Evolutionary conservation across 148 eudicot species (phyloP).

Genomic region (Euryodendron excelsum): DNA sequence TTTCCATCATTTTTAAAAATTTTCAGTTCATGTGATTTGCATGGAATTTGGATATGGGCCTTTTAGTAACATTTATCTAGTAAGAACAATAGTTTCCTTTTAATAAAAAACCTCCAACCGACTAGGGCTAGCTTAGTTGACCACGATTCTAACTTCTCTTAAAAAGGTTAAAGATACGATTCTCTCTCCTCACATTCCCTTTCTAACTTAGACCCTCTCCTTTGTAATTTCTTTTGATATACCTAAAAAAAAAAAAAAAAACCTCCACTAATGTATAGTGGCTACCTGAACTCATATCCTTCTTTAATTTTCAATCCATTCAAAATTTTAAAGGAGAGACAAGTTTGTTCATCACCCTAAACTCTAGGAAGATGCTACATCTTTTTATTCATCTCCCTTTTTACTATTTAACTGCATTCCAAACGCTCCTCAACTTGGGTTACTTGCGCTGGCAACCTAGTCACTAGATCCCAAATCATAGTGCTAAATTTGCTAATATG

Average conservation of each 20-base stretch:
- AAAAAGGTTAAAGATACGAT: too few species aligned
- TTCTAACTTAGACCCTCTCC: too few species aligned
- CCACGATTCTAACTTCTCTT: too few species aligned
- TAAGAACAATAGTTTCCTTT: not conserved
- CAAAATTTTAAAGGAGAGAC: slow-evolving; percentile 5
- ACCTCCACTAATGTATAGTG: not conserved
- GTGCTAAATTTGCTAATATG: slow-evolving; percentile 30
- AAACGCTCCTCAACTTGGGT: not conserved
- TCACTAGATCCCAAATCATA: slow-evolving; percentile 13
- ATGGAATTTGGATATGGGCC: not conserved
- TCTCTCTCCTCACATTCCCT: too few species aligned
- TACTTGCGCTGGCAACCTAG: slow-evolving; percentile 13
- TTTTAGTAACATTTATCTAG: not conserved
- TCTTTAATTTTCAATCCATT: not conserved
- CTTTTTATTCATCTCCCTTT: slow-evolving; percentile 1
- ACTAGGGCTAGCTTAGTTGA: too few species aligned
- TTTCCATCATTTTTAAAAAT: too few species aligned
- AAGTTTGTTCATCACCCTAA: slow-evolving; percentile 8
- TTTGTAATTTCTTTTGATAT: too few species aligned
- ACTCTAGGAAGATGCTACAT: slow-evolving; percentile 16
- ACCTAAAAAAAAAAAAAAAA: not conserved
- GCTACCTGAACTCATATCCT: not conserved
- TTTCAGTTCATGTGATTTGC: too few species aligned
- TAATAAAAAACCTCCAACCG: not conserved
- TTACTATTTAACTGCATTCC: not conserved